phyloP scores from a whole-genome alignment of 2,329 filamentous ascomycete genomes.

The Dactylellina drechsleri region DNA sequence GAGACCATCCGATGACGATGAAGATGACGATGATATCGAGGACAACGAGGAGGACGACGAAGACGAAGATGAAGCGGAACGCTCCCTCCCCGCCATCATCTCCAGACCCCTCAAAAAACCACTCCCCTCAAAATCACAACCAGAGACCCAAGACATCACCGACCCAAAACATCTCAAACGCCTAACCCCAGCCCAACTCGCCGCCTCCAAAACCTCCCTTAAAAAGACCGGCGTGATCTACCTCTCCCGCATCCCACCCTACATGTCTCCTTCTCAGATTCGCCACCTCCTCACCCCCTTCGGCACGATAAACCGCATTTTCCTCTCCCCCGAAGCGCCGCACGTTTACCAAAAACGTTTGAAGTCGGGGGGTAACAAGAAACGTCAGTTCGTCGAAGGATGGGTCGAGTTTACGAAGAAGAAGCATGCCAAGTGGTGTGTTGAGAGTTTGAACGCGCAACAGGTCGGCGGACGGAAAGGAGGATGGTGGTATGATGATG shows the following conservation, averaged over 20 bases:
- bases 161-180: conserved; percentile 62
- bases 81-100: conserved; percentile 53
- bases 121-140: conserved; percentile 57
- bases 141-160: conserved; percentile 65
- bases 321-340: conserved; percentile 80
- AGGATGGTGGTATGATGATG: conserved; percentile 82
- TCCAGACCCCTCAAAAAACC: conserved; percentile 59
- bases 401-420: conserved; percentile 86
- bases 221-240: conserved; percentile 83
- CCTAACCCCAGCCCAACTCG: conserved; percentile 74
- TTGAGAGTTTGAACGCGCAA: conserved; percentile 78
- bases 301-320: conserved; percentile 79
- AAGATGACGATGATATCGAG: conserved; percentile 54
- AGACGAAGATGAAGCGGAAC: conserved; percentile 57
- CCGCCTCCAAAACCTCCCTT: conserved; percentile 72
- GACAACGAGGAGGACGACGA: conserved; percentile 49
- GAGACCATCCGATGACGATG: conserved; percentile 11
- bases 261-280: conserved; percentile 85
- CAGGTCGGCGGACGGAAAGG: conserved; percentile 78
- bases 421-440: conserved; percentile 78
- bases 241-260: conserved; percentile 83
- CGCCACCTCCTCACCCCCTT: conserved; percentile 79
- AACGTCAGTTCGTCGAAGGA: conserved; percentile 81
- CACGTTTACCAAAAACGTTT: conserved; percentile 73
- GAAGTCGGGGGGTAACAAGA: conserved; percentile 81